Conservation (phyloP, 768 basidiomycete species). For the Pholiota microspora region DNA sequence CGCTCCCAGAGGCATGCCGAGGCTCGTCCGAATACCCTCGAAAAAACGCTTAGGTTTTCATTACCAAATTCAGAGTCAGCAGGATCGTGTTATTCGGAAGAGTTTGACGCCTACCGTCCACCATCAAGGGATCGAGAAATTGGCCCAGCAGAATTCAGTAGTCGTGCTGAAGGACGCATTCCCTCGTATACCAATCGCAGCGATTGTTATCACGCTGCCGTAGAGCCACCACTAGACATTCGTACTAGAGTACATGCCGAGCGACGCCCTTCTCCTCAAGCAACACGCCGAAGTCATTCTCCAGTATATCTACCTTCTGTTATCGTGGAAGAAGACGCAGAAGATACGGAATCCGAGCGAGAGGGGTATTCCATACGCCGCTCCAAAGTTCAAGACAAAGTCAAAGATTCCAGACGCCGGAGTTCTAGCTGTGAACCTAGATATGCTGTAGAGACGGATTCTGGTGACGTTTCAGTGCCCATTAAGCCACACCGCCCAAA, state of each 20-base stretch:
- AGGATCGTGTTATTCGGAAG: conserved; percentile 23
- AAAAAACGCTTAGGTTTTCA: conserved; percentile 26
- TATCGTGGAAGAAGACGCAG: conserved; percentile 4
- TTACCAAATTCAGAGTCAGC: conserved; percentile 26
- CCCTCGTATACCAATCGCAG: background rate
- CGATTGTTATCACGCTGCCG: background rate
- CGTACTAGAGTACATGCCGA: background rate
- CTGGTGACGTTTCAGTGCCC: conserved; percentile 11
- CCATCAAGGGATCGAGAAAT: background rate
- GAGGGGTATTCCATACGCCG: conserved; percentile 19
- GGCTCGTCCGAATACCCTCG: background rate
- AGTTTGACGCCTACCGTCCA: conserved; percentile 6
- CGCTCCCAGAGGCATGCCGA: conserved; percentile 2
- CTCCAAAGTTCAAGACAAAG: conserved; percentile 4
- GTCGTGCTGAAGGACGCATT: background rate
- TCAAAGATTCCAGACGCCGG: conserved; percentile 17
- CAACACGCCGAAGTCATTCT: background rate
- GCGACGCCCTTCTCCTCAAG: background rate
- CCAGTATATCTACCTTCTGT: background rate
- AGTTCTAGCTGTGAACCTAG: conserved; percentile 24
- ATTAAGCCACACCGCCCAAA: conserved; percentile 12
- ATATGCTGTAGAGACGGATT: conserved; percentile 18
- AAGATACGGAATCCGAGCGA: conserved; percentile 19
- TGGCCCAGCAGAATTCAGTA: background rate
- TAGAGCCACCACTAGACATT: background rate